These are phyloP conservation scores for Bocquillonia castaneifolia DNA, from an alignment of 441 rosid species.

Conservation along the genomic window DNA sequence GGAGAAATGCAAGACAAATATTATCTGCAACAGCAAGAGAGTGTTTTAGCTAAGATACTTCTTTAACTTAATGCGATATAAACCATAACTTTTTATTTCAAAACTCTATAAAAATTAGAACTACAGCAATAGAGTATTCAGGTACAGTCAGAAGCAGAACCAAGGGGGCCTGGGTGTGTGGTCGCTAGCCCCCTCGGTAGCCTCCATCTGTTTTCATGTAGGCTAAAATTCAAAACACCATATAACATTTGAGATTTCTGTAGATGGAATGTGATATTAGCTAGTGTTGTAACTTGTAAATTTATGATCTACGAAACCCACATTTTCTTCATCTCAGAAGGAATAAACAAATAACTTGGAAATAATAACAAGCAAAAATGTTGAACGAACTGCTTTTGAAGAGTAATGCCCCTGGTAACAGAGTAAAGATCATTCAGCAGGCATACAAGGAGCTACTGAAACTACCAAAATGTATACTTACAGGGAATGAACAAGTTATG, in stretches of 20 bases:
- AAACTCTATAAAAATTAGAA: background rate
- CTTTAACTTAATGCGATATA: background rate
- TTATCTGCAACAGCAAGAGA: no score
- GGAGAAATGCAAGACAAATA: no score
- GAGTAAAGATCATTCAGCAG: slow-evolving; percentile 2
- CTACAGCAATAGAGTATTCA: no score
- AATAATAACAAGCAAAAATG: background rate
- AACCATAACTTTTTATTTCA: background rate
- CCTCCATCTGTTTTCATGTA: no score
- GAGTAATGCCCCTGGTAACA: background rate
- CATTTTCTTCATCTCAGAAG: background rate
- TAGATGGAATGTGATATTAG: background rate
- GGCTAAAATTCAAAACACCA: background rate
- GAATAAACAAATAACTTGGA: background rate
- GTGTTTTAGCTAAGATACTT: no score
- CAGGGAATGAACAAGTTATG: slow-evolving; percentile 85
- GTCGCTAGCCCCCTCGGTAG: no score
- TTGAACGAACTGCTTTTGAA: background rate
- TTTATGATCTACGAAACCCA: background rate
- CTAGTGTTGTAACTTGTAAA: no score
- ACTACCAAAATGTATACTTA: slow-evolving; percentile 33
- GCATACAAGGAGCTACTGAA: slow-evolving; percentile 10
- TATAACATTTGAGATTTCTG: background rate
- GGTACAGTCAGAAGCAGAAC: no score
- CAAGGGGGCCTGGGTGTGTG: no score